Conservation (phyloP, 495 filamentous ascomycete species). For the Talaromyces proteolyticus region DNA sequence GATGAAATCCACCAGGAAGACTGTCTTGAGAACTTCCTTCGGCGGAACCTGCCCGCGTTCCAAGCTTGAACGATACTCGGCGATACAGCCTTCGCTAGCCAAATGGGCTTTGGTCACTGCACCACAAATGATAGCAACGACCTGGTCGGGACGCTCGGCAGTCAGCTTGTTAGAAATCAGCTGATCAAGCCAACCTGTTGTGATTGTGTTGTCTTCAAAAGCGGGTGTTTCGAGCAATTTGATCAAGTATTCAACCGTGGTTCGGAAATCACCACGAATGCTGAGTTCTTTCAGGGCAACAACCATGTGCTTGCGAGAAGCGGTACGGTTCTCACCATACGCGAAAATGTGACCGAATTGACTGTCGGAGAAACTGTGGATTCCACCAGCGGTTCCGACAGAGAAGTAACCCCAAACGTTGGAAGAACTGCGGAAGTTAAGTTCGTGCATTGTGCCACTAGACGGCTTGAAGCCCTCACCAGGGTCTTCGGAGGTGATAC, state of each 20-base stretch:
- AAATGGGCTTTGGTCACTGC: conserved; percentile 93
- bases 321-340: conserved; percentile 92
- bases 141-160: conserved; percentile 89
- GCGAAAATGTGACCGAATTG: conserved; percentile 99
- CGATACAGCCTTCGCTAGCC: conserved; percentile 79
- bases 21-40: conserved; percentile 94
- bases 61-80: conserved; percentile 81
- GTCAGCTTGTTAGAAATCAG: conserved; percentile 97
- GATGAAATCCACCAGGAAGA: conserved; percentile 98
- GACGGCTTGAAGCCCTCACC: conserved; percentile 99
- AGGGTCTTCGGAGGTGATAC: conserved; percentile 98
- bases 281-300: conserved; percentile 97
- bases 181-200: conserved; percentile 97
- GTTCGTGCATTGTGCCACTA: conserved; percentile 95
- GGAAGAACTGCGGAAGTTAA: conserved; percentile 97
- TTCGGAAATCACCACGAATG: conserved; percentile 98
- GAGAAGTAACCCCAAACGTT: conserved; percentile 99
- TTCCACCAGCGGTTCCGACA: conserved; percentile 90
- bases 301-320: conserved; percentile 99
- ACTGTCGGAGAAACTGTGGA: conserved; percentile 98
- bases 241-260: conserved; percentile 97
- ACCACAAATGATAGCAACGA: conserved; percentile 86
- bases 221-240: conserved; percentile 97
- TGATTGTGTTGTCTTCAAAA: conserved; percentile 99
- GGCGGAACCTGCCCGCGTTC: conserved; percentile 96